These are phyloP conservation scores for Sugiyamaella japonica DNA, from an alignment of 1,139 yeast genomes.

Conservation along the genomic window DNA sequence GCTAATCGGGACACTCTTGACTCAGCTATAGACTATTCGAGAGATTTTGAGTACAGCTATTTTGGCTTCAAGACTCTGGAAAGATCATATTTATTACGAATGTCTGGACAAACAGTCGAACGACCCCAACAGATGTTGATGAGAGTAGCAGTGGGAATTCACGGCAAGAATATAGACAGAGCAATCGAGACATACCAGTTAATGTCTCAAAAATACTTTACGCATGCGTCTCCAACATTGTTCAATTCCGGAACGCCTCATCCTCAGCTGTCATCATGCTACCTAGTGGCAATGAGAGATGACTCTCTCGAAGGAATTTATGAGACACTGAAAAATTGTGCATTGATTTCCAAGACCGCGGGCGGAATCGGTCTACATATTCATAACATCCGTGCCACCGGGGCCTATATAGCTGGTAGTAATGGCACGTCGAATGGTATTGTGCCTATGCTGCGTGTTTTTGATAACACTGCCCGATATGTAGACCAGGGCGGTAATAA, in stretches of 20 bases:
- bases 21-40: conserved; percentile 61
- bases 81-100: conserved; percentile 64
- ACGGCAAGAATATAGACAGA: conserved; percentile 60
- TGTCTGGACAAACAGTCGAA: conserved; percentile 63
- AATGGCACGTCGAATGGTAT: conserved; percentile 77
- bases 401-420: conserved; percentile 72
- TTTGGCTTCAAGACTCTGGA: conserved; percentile 77
- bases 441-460: conserved; percentile 80
- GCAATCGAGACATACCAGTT: conserved; percentile 69
- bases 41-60: conserved; percentile 67
- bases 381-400: conserved; percentile 70
- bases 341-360: conserved; percentile 74
- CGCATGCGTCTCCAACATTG: conserved; percentile 80
- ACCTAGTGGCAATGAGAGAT: conserved; percentile 74
- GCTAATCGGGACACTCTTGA: conserved; percentile 57
- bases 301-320: conserved; percentile 82
- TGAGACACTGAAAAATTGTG: conserved; percentile 73
- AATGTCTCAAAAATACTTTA: conserved; percentile 73
- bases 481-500: conserved; percentile 88
- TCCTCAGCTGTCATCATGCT: conserved; percentile 78
- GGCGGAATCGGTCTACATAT: conserved; percentile 85
- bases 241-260: conserved; percentile 78
- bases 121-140: conserved; percentile 77
- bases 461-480: conserved; percentile 80
- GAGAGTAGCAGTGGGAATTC: conserved; percentile 80